Evolutionary conservation across 805 yeast species (phyloP).

Genomic region (Wickerhamomyces xylosicus): DNA sequence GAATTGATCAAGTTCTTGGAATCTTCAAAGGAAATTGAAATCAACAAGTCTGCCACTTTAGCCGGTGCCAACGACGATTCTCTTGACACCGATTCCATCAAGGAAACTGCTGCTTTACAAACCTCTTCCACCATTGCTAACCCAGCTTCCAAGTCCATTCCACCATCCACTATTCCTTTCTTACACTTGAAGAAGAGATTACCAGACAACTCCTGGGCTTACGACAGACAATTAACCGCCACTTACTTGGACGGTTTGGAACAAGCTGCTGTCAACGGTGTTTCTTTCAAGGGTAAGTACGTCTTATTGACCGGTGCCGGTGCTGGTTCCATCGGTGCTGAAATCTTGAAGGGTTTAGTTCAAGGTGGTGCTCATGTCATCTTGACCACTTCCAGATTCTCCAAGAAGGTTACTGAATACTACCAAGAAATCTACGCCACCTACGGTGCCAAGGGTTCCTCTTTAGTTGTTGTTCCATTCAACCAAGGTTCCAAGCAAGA

Average conservation of each 20-base stretch:
- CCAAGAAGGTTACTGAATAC: slow-evolving; percentile 89
- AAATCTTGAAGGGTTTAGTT: slow-evolving; percentile 85
- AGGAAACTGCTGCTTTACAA: slow-evolving; percentile 80
- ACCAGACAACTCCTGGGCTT: slow-evolving; percentile 68
- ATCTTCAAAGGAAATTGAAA: slow-evolving; percentile 59
- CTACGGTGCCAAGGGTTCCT: slow-evolving; percentile 86
- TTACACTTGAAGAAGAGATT: slow-evolving; percentile 80
- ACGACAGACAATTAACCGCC: slow-evolving; percentile 70
- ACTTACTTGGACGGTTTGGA: slow-evolving; percentile 84
- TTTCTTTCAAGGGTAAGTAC: slow-evolving; percentile 77
- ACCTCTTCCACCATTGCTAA: slow-evolving; percentile 57
- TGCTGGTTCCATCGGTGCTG: slow-evolving; percentile 98
- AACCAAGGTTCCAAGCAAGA: slow-evolving; percentile 97
- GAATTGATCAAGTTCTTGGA: slow-evolving; percentile 62
- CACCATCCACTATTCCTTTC: slow-evolving; percentile 87
- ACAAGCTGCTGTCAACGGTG: slow-evolving; percentile 89
- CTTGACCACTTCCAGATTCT: slow-evolving; percentile 93
- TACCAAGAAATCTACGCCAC: slow-evolving; percentile 90
- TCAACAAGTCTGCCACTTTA: slow-evolving; percentile 48
- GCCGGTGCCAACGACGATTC: slow-evolving; percentile 42
- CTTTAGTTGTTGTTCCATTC: slow-evolving; percentile 94
- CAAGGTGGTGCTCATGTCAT: slow-evolving; percentile 97
- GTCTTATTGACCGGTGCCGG: slow-evolving; percentile 98
- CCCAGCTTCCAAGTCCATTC: slow-evolving; percentile 65
- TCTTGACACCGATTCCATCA: slow-evolving; percentile 43